Evolutionary conservation across 2,329 filamentous ascomycete species (phyloP).

Genomic region (Ophiostoma populinum): DNA sequence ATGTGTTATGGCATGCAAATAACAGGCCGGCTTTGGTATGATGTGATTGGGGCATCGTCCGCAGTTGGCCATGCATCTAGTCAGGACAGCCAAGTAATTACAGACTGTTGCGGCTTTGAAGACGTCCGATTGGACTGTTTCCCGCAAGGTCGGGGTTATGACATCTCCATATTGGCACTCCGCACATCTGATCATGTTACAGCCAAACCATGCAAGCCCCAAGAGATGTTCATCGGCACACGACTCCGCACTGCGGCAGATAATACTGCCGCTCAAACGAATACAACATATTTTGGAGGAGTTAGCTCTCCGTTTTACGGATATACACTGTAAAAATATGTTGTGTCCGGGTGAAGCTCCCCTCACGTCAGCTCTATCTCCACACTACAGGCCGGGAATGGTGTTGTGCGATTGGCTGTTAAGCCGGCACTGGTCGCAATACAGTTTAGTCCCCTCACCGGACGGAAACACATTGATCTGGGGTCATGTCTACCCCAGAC

Average conservation of each 20-base stretch:
- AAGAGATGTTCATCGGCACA: no score
- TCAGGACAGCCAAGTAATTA: no score
- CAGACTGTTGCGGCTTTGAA: background rate
- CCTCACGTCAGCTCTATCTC: background rate
- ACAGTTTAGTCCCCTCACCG: background rate
- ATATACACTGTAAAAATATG: no score
- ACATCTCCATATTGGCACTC: background rate
- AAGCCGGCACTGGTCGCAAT: slow-evolving; percentile 2
- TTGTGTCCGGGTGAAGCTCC: no score
- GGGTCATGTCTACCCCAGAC: background rate
- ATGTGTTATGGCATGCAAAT: no score
- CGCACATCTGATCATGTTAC: no score
- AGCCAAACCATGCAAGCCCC: no score
- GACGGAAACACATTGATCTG: background rate
- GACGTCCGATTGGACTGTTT: background rate
- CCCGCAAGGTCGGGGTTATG: background rate
- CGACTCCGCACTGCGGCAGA: no score
- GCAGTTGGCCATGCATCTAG: background rate
- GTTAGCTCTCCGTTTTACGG: no score
- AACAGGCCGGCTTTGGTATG: no score
- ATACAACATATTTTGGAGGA: no score
- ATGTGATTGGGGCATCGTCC: background rate
- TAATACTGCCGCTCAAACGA: no score
- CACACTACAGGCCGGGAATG: background rate
- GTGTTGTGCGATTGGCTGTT: background rate